A percentile compares a stretch with the other conserved stretches of the same genome.
Conservation (phyloP, 2,329 filamentous ascomycete species). For the Cercospora berteroae region DNA sequence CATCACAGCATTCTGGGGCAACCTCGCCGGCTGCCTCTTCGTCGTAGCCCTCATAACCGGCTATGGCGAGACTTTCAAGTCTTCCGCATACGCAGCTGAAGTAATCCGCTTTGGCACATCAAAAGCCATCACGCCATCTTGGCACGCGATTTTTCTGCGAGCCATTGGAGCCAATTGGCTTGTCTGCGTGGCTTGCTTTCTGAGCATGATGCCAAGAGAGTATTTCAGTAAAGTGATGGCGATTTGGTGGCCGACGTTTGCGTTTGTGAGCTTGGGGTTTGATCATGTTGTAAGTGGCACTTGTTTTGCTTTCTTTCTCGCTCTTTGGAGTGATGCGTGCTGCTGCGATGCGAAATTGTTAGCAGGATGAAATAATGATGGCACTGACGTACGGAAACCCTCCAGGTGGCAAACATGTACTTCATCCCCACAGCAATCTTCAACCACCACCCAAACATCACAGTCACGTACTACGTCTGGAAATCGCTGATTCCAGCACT, state of each 20-base stretch:
- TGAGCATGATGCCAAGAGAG: slow-evolving; percentile 51
- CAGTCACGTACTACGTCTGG: slow-evolving; percentile 56
- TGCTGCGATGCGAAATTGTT: neutral
- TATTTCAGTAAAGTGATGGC: slow-evolving; percentile 54
- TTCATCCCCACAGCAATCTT: slow-evolving; percentile 51
- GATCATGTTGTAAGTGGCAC: slow-evolving; percentile 56
- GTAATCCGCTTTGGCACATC: slow-evolving; percentile 48
- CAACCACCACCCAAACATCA: slow-evolving; percentile 45
- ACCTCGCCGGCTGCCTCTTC: slow-evolving; percentile 37
- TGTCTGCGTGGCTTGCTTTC: slow-evolving; percentile 54
- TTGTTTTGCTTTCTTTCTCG: neutral
- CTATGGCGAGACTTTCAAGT: slow-evolving; percentile 37
- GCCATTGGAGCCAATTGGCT: slow-evolving; percentile 58
- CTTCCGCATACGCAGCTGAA: slow-evolving; percentile 43
- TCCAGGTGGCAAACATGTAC: slow-evolving; percentile 19
- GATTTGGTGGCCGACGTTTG: slow-evolving; percentile 47
- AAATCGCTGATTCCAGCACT: slow-evolving; percentile 56
- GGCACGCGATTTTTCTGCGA: slow-evolving; percentile 55
- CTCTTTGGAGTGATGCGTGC: neutral
- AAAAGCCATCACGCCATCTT: slow-evolving; percentile 51
- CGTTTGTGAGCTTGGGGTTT: slow-evolving; percentile 34
- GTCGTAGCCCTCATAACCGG: slow-evolving; percentile 33
- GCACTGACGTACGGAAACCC: neutral
- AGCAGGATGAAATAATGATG: neutral
- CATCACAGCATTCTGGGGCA: slow-evolving; percentile 32